Conservation (phyloP, 352 stramenopile genomes). For the Phytophthora cryptogea region DNA sequence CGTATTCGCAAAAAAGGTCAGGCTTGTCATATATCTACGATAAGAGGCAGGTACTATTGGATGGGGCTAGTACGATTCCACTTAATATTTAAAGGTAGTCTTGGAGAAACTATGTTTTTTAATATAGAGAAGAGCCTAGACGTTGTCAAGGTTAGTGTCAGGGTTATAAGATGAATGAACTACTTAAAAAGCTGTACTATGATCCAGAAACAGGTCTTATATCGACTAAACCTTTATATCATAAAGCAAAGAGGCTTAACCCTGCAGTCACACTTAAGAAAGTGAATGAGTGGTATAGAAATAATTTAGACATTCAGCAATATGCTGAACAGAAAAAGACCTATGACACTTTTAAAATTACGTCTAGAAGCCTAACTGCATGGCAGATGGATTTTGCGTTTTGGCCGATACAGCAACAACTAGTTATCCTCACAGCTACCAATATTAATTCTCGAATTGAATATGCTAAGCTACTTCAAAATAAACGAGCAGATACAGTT, state of each 20-base stretch:
- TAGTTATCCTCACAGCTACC: slow-evolving; percentile 28
- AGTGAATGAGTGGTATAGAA: slow-evolving; percentile 24
- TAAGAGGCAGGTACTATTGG: no score
- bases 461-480: slow-evolving; percentile 33
- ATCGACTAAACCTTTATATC: slow-evolving; percentile 13
- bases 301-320: slow-evolving; percentile 19
- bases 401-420: slow-evolving; percentile 16
- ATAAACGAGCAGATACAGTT: slow-evolving; percentile 34
- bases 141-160: no score
- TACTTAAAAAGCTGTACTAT: slow-evolving; percentile 31
- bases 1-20: no score
- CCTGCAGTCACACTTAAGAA: not conserved
- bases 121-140: no score
- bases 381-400: slow-evolving; percentile 33
- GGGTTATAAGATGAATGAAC: slow-evolving; percentile 20
- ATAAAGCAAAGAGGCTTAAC: slow-evolving; percentile 25
- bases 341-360: not conserved
- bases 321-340: slow-evolving; percentile 21
- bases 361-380: slow-evolving; percentile 14
- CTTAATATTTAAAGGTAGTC: slow-evolving; percentile 11
- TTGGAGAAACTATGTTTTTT: slow-evolving; percentile 2
- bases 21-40: no score
- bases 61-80: slow-evolving; percentile 17
- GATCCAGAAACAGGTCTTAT: slow-evolving; percentile 31
- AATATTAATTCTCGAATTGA: slow-evolving; percentile 42